Base-by-base conservation (phyloP, 2,329 filamentous ascomycete genomes). In the Hymenotorrendiella dingleyae region DNA sequence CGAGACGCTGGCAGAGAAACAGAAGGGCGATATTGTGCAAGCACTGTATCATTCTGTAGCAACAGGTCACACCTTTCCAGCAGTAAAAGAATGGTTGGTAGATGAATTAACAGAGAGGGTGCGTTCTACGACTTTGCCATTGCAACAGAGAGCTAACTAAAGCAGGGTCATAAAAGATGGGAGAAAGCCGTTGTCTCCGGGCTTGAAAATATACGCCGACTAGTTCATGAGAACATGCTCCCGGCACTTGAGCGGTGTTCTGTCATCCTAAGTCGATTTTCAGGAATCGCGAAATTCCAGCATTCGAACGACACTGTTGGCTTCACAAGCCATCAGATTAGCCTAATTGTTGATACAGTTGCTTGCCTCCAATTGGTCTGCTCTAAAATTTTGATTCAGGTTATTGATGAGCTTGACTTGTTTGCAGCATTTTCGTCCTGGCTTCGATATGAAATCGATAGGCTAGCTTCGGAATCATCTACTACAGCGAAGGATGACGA, bases 111-210 rank as follows among this genome's bases (percentile, higher is more conserved):
- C 80, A 6, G 87, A 94, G 59, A 72, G 86, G 49, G 86, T 90
- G 69, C 57, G 76, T 63, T 22, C 20, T 26, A 12, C 10, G 17
- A 20, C 22, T 34, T 33, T 9, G 6, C 10, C 19, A n/a, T 6
- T 33, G 21, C 19, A 27, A 32, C 16, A 17, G 8, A 11, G 37
- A 29, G 22, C 44, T 55, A 36, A 57, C 51, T 45, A 22, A 12
- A 16, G 1, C 14, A 93, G 84, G 89, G 89, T 0, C 86, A 94
- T 56, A 96, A 95, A 64, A 75, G 93, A 36, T 98, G 93, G 93
- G 90, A 97, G 50, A 94, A 91, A 58, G 83, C 86, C 5, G 84
- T 94, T 2, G 74, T 78, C 2, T 78, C 80, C 4, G 87, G 89
- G 1, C 82, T 96, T 16, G 81, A 86, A 46, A 83, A 80, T 41